phyloP scores from a whole-genome alignment of 2,329 filamentous ascomycete genomes.

The Penicillium thymicola region DNA sequence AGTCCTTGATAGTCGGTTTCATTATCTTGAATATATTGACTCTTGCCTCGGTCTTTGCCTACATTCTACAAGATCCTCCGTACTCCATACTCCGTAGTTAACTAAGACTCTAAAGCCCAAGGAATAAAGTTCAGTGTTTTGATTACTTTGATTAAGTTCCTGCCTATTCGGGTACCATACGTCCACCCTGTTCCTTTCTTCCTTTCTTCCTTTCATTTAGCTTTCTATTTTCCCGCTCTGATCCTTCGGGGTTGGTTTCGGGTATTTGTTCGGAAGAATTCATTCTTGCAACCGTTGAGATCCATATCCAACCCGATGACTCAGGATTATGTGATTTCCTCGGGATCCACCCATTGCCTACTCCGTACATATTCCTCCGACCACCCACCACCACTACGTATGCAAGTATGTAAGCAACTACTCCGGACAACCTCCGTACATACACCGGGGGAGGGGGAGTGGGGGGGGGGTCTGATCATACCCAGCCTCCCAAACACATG shows the following conservation, averaged over 20 bases:
- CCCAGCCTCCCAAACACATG: neutral
- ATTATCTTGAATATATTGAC: neutral
- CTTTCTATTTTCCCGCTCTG: neutral
- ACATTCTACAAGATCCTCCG: neutral
- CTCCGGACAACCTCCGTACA: neutral
- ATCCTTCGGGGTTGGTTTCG: neutral
- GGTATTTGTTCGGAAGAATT: neutral
- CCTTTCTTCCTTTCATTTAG: neutral
- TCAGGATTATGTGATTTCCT: neutral
- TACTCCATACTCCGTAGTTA: neutral
- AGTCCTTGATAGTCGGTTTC: slow-evolving; percentile 3
- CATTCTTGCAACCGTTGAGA: neutral
- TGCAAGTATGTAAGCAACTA: neutral
- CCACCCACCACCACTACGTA: neutral
- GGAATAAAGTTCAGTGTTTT: slow-evolving; percentile 6
- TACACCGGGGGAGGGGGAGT: neutral
- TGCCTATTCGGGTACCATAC: slow-evolving; percentile 14
- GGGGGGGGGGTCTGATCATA: slow-evolving; percentile 1
- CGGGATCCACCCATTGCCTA: neutral
- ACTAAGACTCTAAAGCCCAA: neutral
- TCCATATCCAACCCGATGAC: neutral
- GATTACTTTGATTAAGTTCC: slow-evolving; percentile 9
- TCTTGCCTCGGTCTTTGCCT: neutral
- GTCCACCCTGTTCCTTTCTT: neutral
- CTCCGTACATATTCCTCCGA: neutral